A percentile compares a stretch with the other conserved stretches of the same genome.
These are phyloP conservation scores for Conticribra weissflogii DNA, from an alignment of 108 stramenopile genomes.

Conservation along the genomic window DNA sequence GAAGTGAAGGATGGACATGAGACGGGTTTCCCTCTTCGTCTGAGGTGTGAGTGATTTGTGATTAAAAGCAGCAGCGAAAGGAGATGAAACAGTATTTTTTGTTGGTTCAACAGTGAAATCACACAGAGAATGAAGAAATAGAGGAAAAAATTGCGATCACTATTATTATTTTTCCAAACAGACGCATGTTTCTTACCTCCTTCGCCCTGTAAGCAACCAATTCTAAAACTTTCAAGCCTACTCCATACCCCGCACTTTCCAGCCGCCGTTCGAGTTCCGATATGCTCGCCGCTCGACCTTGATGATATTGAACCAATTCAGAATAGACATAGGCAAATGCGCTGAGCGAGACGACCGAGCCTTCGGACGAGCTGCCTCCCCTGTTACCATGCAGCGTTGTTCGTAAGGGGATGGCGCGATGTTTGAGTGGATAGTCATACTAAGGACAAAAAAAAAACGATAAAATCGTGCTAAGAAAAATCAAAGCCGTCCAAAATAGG, in stretches of 20 bases:
- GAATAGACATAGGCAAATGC: slow-evolving; percentile 94
- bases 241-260: slow-evolving; percentile 90
- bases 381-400: neutral
- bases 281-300: slow-evolving; percentile 87
- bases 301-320: slow-evolving; percentile 96
- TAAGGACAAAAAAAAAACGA: too few species aligned
- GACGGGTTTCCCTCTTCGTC: slow-evolving; percentile 80
- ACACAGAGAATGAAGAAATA: too few species aligned
- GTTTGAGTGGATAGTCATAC: too few species aligned
- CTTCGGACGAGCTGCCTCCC: slow-evolving; percentile 32
- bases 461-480: too few species aligned
- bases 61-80: too few species aligned
- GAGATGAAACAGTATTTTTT: too few species aligned
- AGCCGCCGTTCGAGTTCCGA: slow-evolving; percentile 91
- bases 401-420: too few species aligned
- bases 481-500: too few species aligned
- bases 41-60: slow-evolving; percentile 15
- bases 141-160: too few species aligned
- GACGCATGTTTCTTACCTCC: too few species aligned
- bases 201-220: slow-evolving; percentile 82
- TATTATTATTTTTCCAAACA: too few species aligned
- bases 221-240: slow-evolving; percentile 93
- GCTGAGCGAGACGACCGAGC: slow-evolving; percentile 76
- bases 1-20: slow-evolving; percentile 91
- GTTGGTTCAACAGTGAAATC: neutral